Conservation (phyloP, 148 eudicot genomes). For the Selenicereus undatus region DNA sequence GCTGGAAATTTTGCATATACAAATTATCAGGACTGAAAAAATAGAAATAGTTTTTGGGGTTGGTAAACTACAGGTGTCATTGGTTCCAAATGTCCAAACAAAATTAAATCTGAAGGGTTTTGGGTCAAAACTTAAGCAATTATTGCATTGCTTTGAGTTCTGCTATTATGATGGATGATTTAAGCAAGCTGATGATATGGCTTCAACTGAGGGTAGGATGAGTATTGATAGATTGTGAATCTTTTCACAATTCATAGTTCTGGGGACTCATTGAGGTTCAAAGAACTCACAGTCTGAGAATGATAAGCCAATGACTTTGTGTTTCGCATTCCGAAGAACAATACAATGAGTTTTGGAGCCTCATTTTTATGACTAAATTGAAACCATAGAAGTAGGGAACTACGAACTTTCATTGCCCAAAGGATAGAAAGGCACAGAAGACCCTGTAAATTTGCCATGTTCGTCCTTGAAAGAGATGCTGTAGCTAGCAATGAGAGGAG, state of each 20-base stretch:
- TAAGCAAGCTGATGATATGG: background rate
- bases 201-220: background rate
- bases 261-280: background rate
- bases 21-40: background rate
- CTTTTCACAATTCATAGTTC: background rate
- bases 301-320: background rate
- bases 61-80: too few species aligned
- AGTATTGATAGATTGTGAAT: background rate
- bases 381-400: background rate
- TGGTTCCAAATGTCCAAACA: too few species aligned
- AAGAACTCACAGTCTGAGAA: background rate
- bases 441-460: background rate
- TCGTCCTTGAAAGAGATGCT: background rate
- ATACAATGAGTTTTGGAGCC: conserved; percentile 1
- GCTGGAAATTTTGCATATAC: background rate
- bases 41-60: background rate
- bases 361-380: background rate
- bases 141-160: background rate
- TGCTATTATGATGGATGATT: background rate
- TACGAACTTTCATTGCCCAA: background rate
- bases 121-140: too few species aligned
- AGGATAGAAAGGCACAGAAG: background rate
- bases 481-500: background rate
- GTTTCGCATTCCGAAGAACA: background rate
- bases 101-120: too few species aligned